Evolutionary conservation across 257 asterid species (phyloP), one percentile per base, ranked within the genome.

Genomic region (Plantago major): DNA sequence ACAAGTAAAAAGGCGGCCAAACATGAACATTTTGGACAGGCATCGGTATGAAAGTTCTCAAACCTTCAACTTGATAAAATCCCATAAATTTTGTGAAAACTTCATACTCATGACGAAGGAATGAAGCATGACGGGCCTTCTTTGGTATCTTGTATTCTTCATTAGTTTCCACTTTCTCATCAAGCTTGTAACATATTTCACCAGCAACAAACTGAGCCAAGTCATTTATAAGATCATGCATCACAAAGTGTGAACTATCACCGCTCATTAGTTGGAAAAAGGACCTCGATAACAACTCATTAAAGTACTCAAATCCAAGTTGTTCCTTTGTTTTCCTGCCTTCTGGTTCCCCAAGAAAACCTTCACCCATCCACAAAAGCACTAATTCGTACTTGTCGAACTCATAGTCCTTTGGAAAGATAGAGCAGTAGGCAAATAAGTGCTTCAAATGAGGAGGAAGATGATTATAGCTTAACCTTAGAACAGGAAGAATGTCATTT

Each of bases 361-460:
- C 89, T 72, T 81, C 88, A 10, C 81, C 86, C 79, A 82, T 82
- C 86, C 92, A 84, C 33, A 81, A 55, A 14, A 18, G 45, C 16
- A 84, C 82, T 38, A 84, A 73, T 75, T 79, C 82, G 9, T 58
- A 70, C 73, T 67, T 79, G 63, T 84, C 78, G 50, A 84, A 81
- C 74, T 74, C 76, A 49, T 84, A 82, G 62, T 80, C 89, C 80
- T 84, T 82, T 0, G 93, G 89, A 57, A 84, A 84, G 49, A 84
- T 69, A 49, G 89, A 82, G 73, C 84, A 79, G 66, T 84, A 84
- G 16, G 93, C 78, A 71, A 84, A 82, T 12, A 78, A 60, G 65
- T 79, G 84, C 77, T 82, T 84, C 81, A 84, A 59, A 65, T 82
- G 86, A 49, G 84, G 44, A 46, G 87, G 87, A 62, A 82, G 81